Percentiles rank a stretch among this genome's conserved stretches.
These are phyloP conservation scores for Neurospora tetraspora DNA, from an alignment of 495 filamentous ascomycete genomes.

Conservation along the genomic window DNA sequence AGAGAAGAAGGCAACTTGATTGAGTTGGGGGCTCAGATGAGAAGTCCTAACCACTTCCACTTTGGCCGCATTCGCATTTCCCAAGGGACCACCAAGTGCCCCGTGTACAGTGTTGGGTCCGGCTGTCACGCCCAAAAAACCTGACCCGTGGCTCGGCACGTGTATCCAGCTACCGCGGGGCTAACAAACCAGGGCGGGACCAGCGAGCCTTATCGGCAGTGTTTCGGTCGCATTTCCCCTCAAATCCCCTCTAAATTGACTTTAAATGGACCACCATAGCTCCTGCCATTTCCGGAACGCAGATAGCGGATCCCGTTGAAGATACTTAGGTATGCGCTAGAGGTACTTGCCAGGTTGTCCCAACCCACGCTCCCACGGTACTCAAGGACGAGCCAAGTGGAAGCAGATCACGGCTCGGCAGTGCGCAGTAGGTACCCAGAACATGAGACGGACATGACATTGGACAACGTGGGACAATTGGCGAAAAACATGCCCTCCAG, in stretches of 20 bases:
- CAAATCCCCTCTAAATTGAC: neutral
- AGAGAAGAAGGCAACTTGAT: neutral
- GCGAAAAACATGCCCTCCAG: neutral
- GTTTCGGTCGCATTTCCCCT: neutral
- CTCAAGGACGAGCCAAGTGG: neutral
- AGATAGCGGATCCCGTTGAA: neutral
- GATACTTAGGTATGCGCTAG: neutral
- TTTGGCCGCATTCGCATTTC: neutral
- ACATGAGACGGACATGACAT: neutral
- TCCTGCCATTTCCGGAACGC: neutral
- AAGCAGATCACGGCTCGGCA: neutral
- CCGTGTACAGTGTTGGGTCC: neutral
- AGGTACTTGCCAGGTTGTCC: neutral
- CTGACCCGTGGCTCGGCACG: neutral
- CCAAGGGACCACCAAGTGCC: neutral
- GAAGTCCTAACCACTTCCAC: neutral
- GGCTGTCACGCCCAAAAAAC: neutral
- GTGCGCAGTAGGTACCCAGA: neutral
- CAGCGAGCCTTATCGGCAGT: neutral
- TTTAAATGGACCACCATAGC: neutral
- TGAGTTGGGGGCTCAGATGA: neutral
- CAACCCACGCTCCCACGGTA: neutral
- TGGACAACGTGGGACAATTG: neutral
- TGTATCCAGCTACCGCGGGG: neutral
- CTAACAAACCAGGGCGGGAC: neutral